A percentile compares a stretch with the other conserved stretches of the same genome.
These are phyloP conservation scores for Beauveria sp. DNA, from an alignment of 2,329 filamentous ascomycete species.

Conservation along the genomic window DNA sequence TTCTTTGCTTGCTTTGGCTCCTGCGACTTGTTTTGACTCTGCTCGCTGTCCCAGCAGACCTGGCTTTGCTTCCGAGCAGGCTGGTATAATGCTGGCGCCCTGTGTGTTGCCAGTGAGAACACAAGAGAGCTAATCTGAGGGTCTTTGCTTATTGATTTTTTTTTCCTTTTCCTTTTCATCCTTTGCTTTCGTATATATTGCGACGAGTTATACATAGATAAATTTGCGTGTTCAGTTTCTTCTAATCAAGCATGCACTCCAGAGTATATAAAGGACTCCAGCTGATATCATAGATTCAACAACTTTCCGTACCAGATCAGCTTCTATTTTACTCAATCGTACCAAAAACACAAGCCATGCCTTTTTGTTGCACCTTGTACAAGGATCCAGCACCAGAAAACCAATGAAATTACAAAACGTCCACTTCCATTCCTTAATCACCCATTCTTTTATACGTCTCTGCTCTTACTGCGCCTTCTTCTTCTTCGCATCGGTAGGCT, in stretches of 20 bases:
- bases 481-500: slow-evolving; percentile 31
- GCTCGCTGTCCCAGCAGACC: not conserved
- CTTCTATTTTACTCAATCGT: not conserved
- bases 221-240: not conserved
- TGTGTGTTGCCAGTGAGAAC: slow-evolving; percentile 44
- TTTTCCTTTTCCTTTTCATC: not conserved
- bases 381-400: not conserved
- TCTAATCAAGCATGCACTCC: not conserved
- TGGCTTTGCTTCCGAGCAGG: not conserved
- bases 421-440: slow-evolving; percentile 11
- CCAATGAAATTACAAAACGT: slow-evolving; percentile 3
- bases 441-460: not conserved
- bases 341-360: slow-evolving; percentile 2
- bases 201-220: not conserved
- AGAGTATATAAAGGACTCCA: not conserved
- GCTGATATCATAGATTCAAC: not conserved
- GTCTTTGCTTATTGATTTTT: slow-evolving; percentile 16
- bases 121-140: slow-evolving; percentile 52
- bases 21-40: slow-evolving; percentile 13
- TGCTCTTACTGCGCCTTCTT: slow-evolving; percentile 40
- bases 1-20: not conserved
- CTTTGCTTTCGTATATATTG: not conserved
- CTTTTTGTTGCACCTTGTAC: not conserved
- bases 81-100: not conserved
- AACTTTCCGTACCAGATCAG: not conserved